phyloP scores from a whole-genome alignment of 148 eudicot genomes.

The Amaranthus palmeri region DNA sequence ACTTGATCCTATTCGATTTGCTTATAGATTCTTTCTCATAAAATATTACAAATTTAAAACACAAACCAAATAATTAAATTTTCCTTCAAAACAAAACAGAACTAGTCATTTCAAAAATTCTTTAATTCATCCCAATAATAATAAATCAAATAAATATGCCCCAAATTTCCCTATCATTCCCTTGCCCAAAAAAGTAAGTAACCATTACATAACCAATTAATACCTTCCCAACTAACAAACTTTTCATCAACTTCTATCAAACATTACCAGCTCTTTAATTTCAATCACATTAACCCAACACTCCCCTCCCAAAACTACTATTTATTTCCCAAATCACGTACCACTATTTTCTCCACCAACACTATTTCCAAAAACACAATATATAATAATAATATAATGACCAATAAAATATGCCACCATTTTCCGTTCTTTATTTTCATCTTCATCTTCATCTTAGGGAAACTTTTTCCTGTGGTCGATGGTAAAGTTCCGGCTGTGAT shows the following conservation, averaged over 20 bases:
- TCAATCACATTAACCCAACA: not conserved
- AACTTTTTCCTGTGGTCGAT: not conserved
- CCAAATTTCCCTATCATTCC: no score
- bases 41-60: no score
- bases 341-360: no score
- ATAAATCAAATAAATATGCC: no score
- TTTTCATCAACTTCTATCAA: constrained; percentile 17
- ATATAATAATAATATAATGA: constrained; percentile 6
- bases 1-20: no score
- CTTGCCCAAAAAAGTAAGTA: no score
- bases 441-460: not conserved
- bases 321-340: not conserved
- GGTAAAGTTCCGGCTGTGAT: constrained; percentile 64
- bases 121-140: no score
- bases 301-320: not conserved
- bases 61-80: no score
- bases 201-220: not conserved
- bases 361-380: not conserved
- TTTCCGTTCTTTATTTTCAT: not conserved
- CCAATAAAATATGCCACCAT: not conserved
- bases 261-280: constrained; percentile 10
- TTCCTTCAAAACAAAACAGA: no score
- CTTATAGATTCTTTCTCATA: no score
- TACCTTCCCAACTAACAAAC: constrained; percentile 20
- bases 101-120: no score